A percentile compares a stretch with the other conserved stretches of the same genome.
Conservation (phyloP, 768 basidiomycete genomes). For the Kwoniella sp. region DNA sequence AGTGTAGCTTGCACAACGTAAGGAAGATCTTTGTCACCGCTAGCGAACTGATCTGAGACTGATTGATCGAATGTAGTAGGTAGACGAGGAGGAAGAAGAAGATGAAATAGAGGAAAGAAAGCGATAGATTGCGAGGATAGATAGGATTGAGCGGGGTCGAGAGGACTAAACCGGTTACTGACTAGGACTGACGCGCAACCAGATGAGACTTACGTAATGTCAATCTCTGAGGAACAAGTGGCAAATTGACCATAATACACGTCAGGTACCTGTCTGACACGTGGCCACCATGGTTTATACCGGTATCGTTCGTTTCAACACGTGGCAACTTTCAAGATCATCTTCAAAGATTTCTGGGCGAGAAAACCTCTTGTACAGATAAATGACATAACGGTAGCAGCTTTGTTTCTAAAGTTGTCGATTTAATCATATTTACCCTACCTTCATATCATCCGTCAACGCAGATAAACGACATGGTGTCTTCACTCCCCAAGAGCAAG, state of each 20-base stretch:
- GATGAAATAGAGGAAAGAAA: neutral
- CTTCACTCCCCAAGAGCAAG: slow-evolving; percentile 18
- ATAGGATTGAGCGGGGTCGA: neutral
- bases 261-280: too few species aligned
- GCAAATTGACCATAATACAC: neutral
- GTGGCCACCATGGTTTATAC: too few species aligned
- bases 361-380: too few species aligned
- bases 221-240: neutral
- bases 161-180: neutral
- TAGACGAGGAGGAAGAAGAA: neutral
- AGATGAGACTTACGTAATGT: neutral
- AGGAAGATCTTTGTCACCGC: too few species aligned
- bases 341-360: slow-evolving; percentile 1
- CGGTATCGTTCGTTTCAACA: neutral
- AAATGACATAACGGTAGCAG: too few species aligned
- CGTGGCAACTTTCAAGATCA: neutral
- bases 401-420: too few species aligned
- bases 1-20: too few species aligned
- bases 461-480: slow-evolving; percentile 15
- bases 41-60: too few species aligned
- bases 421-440: too few species aligned
- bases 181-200: neutral
- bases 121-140: neutral
- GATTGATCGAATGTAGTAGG: too few species aligned
- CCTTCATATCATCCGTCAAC: neutral